Base-by-base conservation (phyloP, 495 filamentous ascomycete genomes). In the Extremus antarcticus region DNA sequence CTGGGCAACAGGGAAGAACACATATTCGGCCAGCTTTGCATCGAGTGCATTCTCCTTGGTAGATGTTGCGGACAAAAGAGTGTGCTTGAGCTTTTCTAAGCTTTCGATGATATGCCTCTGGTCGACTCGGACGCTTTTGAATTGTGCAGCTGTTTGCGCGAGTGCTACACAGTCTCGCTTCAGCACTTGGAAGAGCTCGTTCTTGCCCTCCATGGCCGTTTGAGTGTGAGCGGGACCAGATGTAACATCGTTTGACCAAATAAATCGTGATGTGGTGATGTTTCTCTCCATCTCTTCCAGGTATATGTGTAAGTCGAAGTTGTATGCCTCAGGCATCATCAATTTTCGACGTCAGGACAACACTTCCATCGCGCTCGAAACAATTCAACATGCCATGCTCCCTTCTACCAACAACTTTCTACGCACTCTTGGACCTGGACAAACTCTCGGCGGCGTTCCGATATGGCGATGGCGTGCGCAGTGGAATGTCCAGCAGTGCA, bases 1-100 rank as follows among this genome's bases (percentile, higher is more conserved):
- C 57, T 94, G 85, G 1, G 87, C 88, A 0, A 99, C 71, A 0
- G 92, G 92, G 61, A 95, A 92, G 75, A 97, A 97, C 60, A 85
- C 79, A 72, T 95, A 99, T 67, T 96, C 88, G 8, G 90, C 92
- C 23, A 96, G 71, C 67, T 88, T 89, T 50, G 80, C 75, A 65
- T 95, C 88, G 11, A 96, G 72, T 0, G 75, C 71, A 17, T 72
- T 68, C 32, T 77, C 71, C 47, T 72, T 70, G 45, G 56, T 64
- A 38, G 73, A 48, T n/a, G 47, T 50, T 20, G 47, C 47, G 9
- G 29, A 22, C 1, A 35, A 3, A n/a, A 52, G 15, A 13, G 4
- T 24, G 16, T 22, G 38, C 22, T 52, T 21, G 20, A 52, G n/a
- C 13, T 3, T 52, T 25, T 79, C 73, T 22, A 85, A 71, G 22